phyloP scores from a whole-genome alignment of 768 basidiomycete genomes.

The Agaricus subrufescens region DNA sequence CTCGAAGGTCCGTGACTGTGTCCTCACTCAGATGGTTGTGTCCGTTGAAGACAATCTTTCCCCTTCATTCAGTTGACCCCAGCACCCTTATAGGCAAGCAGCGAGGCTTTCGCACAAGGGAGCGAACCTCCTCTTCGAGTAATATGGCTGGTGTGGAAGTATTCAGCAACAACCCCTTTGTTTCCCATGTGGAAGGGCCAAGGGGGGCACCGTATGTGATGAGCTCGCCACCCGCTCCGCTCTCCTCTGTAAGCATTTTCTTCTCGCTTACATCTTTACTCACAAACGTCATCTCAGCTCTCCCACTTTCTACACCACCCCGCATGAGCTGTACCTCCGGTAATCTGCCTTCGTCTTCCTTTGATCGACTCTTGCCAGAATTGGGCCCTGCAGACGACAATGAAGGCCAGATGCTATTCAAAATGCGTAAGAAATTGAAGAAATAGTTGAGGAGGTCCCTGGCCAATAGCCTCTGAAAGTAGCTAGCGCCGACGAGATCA shows the following conservation, averaged over 20 bases:
- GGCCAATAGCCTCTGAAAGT: no score
- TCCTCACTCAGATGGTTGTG: slow-evolving; percentile 54
- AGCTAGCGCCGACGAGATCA: background rate
- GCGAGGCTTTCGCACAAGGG: slow-evolving; percentile 60
- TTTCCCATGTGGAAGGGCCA: slow-evolving; percentile 14
- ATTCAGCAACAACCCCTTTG: slow-evolving; percentile 10
- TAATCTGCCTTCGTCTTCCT: background rate
- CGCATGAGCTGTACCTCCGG: slow-evolving; percentile 1
- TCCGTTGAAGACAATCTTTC: slow-evolving; percentile 38
- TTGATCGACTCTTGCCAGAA: slow-evolving; percentile 7
- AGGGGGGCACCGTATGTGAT: slow-evolving; percentile 9
- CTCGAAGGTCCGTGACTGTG: slow-evolving; percentile 55
- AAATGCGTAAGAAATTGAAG: slow-evolving; percentile 55
- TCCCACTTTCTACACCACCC: background rate
- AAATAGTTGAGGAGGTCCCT: slow-evolving; percentile 10
- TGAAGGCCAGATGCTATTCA: slow-evolving; percentile 51
- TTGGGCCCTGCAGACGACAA: slow-evolving; percentile 14
- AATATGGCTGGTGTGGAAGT: slow-evolving; percentile 59
- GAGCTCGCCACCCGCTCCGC: background rate
- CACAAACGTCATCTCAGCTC: background rate
- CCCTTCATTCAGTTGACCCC: slow-evolving; percentile 33
- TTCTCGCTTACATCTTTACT: background rate
- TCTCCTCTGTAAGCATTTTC: background rate
- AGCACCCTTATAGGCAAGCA: slow-evolving; percentile 60
- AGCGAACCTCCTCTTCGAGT: slow-evolving; percentile 49